phyloP scores from a whole-genome alignment of 140 eudicot genomes.

The Flaveria floridana region DNA sequence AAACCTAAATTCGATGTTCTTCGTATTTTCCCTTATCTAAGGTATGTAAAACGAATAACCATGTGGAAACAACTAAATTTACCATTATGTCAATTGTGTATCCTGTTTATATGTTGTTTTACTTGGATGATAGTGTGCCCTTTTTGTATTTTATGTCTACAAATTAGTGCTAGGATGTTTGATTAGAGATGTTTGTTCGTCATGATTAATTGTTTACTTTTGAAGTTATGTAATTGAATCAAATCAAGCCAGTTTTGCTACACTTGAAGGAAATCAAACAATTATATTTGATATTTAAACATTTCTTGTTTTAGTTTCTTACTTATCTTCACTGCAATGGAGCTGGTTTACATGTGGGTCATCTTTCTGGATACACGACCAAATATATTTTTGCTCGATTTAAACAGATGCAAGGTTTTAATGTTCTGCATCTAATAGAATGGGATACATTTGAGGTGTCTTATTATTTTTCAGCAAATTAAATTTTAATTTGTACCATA shows the following conservation, averaged over 20 bases:
- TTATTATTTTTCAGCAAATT: background rate
- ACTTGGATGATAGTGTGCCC: too few relatives aligned
- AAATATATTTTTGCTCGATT: constrained; percentile 93
- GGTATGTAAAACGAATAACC: constrained; percentile 37
- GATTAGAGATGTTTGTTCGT: background rate
- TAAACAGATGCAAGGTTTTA: constrained; percentile 95
- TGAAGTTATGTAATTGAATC: too few relatives aligned
- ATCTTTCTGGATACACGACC: constrained; percentile 97
- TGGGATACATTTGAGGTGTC: constrained; percentile 95
- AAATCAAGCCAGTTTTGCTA: too few relatives aligned
- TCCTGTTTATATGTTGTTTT: too few relatives aligned
- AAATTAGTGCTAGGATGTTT: constrained; percentile 12
- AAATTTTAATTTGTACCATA: background rate
- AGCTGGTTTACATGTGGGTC: constrained; percentile 96
- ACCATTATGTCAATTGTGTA: too few relatives aligned
- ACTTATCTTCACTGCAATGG: constrained; percentile 55
- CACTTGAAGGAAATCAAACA: too few relatives aligned
- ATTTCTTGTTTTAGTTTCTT: background rate
- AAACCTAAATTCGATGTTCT: constrained; percentile 90
- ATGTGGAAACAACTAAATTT: too few relatives aligned
- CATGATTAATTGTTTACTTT: too few relatives aligned
- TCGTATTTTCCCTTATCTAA: constrained; percentile 93
- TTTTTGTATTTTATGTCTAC: too few relatives aligned
- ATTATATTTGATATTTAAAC: too few relatives aligned
- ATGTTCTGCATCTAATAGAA: constrained; percentile 95